phyloP scores from a whole-genome alignment of 768 basidiomycete genomes.

The Auricularia heimuer region DNA sequence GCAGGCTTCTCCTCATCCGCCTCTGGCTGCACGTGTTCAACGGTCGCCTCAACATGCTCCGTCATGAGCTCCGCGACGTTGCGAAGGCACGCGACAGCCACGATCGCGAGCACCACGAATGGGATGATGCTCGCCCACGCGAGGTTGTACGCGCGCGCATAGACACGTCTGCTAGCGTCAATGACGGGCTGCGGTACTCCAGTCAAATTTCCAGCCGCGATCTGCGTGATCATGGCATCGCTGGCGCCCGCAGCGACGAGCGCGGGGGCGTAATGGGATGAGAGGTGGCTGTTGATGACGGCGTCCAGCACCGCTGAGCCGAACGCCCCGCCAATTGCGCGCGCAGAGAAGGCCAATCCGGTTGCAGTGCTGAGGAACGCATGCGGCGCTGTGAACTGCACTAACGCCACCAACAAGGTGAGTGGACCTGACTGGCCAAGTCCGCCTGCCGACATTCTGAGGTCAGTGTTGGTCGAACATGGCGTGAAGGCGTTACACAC shows the following conservation, averaged over 20 bases:
- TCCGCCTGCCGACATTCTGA: background rate
- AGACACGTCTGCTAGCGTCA: conserved; percentile 2
- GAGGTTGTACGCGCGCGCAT: conserved; percentile 5
- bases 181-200: background rate
- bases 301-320: conserved; percentile 5
- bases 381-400: conserved; percentile 9
- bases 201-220: background rate
- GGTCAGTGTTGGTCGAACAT: background rate
- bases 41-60: conserved; percentile 6
- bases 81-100: conserved; percentile 3
- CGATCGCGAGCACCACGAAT: conserved; percentile 5
- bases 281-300: conserved; percentile 4
- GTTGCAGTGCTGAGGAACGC: conserved; percentile 8
- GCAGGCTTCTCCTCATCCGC: background rate
- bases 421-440: conserved; percentile 8
- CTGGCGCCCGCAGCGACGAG: conserved; percentile 2
- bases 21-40: conserved; percentile 1
- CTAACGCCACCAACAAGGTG: conserved; percentile 7
- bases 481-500: background rate
- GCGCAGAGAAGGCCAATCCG: conserved; percentile 8
- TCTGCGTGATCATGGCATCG: background rate
- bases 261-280: conserved; percentile 2
- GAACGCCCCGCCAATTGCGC: conserved; percentile 10
- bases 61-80: conserved; percentile 6
- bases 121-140: conserved; percentile 6